Conservation (phyloP, 192 early-diverging fungal species). For the Coemansia sp. region DNA sequence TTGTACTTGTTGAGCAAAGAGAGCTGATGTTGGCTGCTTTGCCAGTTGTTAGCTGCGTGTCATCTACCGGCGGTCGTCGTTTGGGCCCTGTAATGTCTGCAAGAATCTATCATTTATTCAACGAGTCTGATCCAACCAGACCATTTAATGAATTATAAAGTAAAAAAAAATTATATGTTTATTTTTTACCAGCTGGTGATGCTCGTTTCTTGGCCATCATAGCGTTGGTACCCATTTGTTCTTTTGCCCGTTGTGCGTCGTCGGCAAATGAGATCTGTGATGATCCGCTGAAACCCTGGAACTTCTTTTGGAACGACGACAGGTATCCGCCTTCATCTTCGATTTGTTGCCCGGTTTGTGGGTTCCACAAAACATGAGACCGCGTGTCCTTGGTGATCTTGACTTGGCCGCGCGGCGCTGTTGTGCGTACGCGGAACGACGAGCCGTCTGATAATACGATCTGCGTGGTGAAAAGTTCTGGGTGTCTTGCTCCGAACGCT, state of each 20-base stretch:
- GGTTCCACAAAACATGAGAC: slow-evolving; percentile 94
- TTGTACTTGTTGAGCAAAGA: background rate
- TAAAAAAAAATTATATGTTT: background rate
- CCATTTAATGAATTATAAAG: slow-evolving; percentile 29
- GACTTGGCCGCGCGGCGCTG: slow-evolving; percentile 81
- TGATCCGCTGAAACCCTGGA: slow-evolving; percentile 65
- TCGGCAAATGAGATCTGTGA: slow-evolving; percentile 38
- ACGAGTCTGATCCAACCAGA: slow-evolving; percentile 23
- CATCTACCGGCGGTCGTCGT: slow-evolving; percentile 18
- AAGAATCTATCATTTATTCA: slow-evolving; percentile 31
- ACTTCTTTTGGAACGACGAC: slow-evolving; percentile 78
- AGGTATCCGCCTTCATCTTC: slow-evolving; percentile 83
- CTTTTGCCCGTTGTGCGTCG: slow-evolving; percentile 11
- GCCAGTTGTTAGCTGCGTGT: slow-evolving; percentile 12
- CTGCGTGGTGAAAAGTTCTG: slow-evolving; percentile 78
- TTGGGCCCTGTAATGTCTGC: slow-evolving; percentile 33
- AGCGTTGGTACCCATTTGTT: slow-evolving; percentile 9
- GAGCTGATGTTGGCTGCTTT: slow-evolving; percentile 31
- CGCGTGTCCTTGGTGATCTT: slow-evolving; percentile 90
- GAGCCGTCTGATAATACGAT: slow-evolving; percentile 89
- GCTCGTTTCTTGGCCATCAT: slow-evolving; percentile 21
- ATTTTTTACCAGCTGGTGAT: slow-evolving; percentile 10
- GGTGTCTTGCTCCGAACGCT: slow-evolving; percentile 36
- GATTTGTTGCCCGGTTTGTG: slow-evolving; percentile 54
- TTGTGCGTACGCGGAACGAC: slow-evolving; percentile 76